Conservation (phyloP, 108 stramenopile genomes). For the Cyclostephanos tholiformis region DNA sequence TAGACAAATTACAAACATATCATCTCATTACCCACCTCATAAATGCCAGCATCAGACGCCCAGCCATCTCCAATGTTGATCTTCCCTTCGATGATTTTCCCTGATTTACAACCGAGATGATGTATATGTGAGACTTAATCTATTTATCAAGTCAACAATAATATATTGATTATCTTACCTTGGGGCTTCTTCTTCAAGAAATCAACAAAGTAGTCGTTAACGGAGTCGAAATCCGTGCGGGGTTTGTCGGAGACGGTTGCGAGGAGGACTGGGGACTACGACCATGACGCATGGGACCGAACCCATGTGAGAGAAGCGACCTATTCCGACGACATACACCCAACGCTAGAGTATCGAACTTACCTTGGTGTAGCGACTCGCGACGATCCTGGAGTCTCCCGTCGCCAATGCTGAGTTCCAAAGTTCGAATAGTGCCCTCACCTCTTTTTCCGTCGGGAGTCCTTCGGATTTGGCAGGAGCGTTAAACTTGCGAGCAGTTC, state of each 20-base stretch:
- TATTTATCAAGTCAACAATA: not conserved
- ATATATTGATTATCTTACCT: constrained; percentile 27
- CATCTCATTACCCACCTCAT: constrained; percentile 48
- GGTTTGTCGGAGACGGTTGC: constrained; percentile 64
- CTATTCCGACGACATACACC: not conserved
- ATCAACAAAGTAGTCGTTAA: constrained; percentile 72
- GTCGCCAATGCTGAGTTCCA: constrained; percentile 75
- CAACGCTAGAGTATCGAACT: not conserved
- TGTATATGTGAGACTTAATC: not conserved
- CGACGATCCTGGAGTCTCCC: constrained; percentile 55
- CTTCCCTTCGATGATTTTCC: constrained; percentile 57
- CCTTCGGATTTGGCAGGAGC: constrained; percentile 10
- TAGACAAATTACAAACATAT: constrained; percentile 30
- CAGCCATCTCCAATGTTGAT: constrained; percentile 57
- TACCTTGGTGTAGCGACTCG: constrained; percentile 53
- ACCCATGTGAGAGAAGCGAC: not conserved
- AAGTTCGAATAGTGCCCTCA: constrained; percentile 66
- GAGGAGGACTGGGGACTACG: constrained; percentile 53
- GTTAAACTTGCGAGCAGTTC: constrained; percentile 9
- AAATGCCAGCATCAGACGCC: constrained; percentile 53
- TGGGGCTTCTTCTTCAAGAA: constrained; percentile 63
- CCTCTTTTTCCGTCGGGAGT: constrained; percentile 48
- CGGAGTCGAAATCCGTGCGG: constrained; percentile 56
- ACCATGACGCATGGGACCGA: not conserved
- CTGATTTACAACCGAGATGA: not conserved